Base-by-base conservation (phyloP, 176 grass and related monocot species). In the Cocos nucifera region DNA sequence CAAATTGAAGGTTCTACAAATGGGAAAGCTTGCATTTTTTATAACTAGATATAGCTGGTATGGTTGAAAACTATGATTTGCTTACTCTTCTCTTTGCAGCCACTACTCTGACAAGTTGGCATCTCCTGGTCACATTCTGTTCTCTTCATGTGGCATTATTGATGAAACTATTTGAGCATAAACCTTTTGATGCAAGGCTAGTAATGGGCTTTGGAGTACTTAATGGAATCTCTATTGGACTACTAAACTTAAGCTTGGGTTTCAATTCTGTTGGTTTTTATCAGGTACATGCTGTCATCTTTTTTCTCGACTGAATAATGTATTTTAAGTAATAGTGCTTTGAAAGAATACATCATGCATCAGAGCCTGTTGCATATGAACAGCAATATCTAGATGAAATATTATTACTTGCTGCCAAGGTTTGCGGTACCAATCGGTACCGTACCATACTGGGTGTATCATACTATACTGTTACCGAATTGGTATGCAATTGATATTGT, bases 191-290 rank as follows among this genome's bases (percentile, higher is more conserved):
- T 23, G 22, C 27, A 39, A 63, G 60, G 51, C 50, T 48, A 10
- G 70, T 73, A 12, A 73, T 73, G 57, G 70, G 70, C 50, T 73
- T 73, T 62, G 70, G 70, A 63, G 55, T 73, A 48, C 70, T 73
- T 59, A 73, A 73, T 63, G 70, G 70, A 48, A 73, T 73, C 28
- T 73, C 70, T 17, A 73, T 73, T 54, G 70, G 70, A 19, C 28
- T 73, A 44, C 55, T 73, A 52, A 73, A 73, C 28, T 61, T 73
- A 52, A 73, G 70, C 58, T 27, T 73, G 50, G 70, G 70, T 48
- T 73, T 73, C 70, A 73, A 73, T 30, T 73, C 70, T 44, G 70
- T 73, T 6, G 70, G 70, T 24, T 73, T 73, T 49, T 73, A 73
- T 73, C 70, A 73, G 70, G 70, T 73, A 68, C 18, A 55, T 0